Base-by-base conservation (phyloP, 2,329 filamentous ascomycete species). In the Ustulina deusta region DNA sequence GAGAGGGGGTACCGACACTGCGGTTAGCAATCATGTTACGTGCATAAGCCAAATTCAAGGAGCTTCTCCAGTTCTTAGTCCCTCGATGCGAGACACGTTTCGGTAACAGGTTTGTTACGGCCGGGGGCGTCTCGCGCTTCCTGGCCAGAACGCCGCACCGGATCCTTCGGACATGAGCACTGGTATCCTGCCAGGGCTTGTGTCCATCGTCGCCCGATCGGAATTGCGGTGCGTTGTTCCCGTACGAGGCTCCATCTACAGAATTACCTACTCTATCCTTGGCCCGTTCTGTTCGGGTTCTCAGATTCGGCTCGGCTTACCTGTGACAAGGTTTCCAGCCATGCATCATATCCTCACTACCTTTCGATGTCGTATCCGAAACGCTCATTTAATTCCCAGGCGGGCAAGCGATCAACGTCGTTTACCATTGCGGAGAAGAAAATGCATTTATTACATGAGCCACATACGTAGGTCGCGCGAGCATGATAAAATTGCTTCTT, bases 221-320 rank as follows among this genome's bases (percentile, higher is more conserved):
- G 67, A 61, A 69, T 64, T 58, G 36, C 67, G 67, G 67, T 61
- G 52, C 64, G 67, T 29, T n/a, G 17, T 49, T 57, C 40, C 67
- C 40, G 49, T n/a, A 22, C 2, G 55, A 60, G 38, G 29, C 60
- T 49, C 54, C 25, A n/a, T 29, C n/a, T 46, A 11, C 22, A 61
- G 27, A 27, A 51, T 48, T 17, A n/a, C n/a, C n/a, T n/a, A 42
- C n/a, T 48, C 25, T 52, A 11, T 57, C 27, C 44, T 11, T 29
- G 6, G 22, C 29, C 42, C 22, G 25, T 40, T 1, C 15, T 48
- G 32, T 29, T 54, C 34, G 27, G 51, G 1, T 17, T 27, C 34
- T 44, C 27, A 11, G 36, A 27, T 17, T 46, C 34, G 55, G 65
- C 49, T 40, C 17, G 25, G 32, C 6, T 56, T n/a, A 36, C 54